Base-by-base conservation (phyloP, 352 stramenopile species). In the Phytophthora boehmeriae region DNA sequence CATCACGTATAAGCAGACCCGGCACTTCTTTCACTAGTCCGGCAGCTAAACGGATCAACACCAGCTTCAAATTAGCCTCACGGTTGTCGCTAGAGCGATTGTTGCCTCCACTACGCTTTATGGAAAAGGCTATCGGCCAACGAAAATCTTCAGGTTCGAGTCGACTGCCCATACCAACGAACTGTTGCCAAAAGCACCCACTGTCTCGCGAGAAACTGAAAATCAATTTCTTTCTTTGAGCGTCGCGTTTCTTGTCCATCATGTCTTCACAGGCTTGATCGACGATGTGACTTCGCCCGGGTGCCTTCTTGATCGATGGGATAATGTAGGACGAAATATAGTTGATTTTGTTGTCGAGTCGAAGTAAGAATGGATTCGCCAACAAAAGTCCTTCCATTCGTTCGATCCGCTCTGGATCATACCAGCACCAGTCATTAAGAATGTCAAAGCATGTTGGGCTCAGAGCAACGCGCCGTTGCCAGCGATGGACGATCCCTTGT, bases 371-470 rank as follows among this genome's bases (percentile, higher is more conserved):
- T 13, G 69, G 68, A 14, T 75, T 78, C 13, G 72, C 76, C 5
- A 78, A 36, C 13, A 88, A 54, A 42, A 92, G 59, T 3, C 72
- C 73, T 53, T 86, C 73, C 60, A 89, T 75, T 17, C 80, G 67
- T 38, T 81, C 73, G 25, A 92, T 83, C 17, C 78, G 49, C 19
- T 72, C 66, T 17, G 62, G 47, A 51, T 88, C 63, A 41, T 50
- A 53, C 53, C 73, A 68, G 35, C 83, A 86, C 80, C 78, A 89
- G 60, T 92, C 83, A 62, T 92, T 92, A 2, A 92, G 34, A 59
- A 90, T 85, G 41, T 80, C 65, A 44, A 80, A 86, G 23, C 68
- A 85, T 14, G 44, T 74, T 8, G 79, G 66, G 9, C 89, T 75
- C 17, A 55, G 55, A 34, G 71, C 68, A 27, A 89, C 57, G 2